Percentiles rank a stretch among this genome's conserved stretches.
phyloP scores from a whole-genome alignment of 1,139 yeast genomes.

The Yamadazyma taylorii region DNA sequence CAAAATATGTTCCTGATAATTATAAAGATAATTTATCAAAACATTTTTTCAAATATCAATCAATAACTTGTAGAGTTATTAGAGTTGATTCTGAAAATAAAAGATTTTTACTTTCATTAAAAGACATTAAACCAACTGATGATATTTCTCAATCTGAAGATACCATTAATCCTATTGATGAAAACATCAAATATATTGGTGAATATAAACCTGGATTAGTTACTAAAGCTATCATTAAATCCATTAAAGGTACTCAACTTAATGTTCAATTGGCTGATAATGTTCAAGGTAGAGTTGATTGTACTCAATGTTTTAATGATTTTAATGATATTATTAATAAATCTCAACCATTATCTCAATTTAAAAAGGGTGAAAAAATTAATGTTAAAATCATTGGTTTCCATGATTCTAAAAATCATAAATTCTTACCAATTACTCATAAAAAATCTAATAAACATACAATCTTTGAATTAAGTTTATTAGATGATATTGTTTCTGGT shows the following conservation, averaged over 20 bases:
- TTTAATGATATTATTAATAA: conserved; percentile 57
- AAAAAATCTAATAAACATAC: conserved; percentile 52
- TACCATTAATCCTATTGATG: conserved; percentile 61
- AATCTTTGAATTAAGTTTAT: conserved; percentile 66
- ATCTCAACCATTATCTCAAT: conserved; percentile 59
- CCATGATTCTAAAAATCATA: conserved; percentile 72
- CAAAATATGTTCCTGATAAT: conserved; percentile 65
- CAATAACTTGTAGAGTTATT: conserved; percentile 64
- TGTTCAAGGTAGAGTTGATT: conserved; percentile 77
- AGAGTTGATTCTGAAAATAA: conserved; percentile 66
- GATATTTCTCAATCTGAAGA: conserved; percentile 27
- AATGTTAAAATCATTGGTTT: conserved; percentile 72
- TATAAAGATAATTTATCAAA: conserved; percentile 56
- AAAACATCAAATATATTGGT: conserved; percentile 41
- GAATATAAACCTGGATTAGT: conserved; percentile 61
- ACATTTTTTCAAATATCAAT: conserved; percentile 62
- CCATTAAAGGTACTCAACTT: conserved; percentile 73
- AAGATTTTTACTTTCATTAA: conserved; percentile 67
- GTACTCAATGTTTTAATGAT: conserved; percentile 64
- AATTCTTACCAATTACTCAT: conserved; percentile 68
- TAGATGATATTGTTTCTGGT: conserved; percentile 29
- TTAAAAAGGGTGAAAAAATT: conserved; percentile 57
- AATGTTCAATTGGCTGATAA: conserved; percentile 77
- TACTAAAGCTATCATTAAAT: conserved; percentile 60
- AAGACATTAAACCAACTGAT: conserved; percentile 25